Percentiles rank a stretch among this genome's conserved stretches.
These are phyloP conservation scores for Leishmania aethiopica DNA, from an alignment of 208 protist species.

Conservation along the genomic window DNA sequence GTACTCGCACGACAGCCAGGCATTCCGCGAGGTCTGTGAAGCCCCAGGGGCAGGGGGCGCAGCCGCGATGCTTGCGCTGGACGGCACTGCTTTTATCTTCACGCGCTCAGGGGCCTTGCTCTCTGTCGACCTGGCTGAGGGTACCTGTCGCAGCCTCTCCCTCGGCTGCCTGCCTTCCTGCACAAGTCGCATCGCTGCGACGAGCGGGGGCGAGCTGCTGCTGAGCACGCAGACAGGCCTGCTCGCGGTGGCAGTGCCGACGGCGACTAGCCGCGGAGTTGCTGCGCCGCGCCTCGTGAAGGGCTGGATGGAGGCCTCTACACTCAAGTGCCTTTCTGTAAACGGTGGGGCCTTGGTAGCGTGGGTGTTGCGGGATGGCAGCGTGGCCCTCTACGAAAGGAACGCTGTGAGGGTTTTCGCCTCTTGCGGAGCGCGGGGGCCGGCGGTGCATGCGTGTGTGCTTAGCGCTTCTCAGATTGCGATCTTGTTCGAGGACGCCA, in stretches of 20 bases:
- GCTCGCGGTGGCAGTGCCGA: background rate
- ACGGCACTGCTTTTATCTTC: slow-evolving; percentile 9
- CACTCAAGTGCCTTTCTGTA: slow-evolving; percentile 19
- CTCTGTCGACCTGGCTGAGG: slow-evolving; percentile 7
- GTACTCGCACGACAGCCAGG: slow-evolving; percentile 14
- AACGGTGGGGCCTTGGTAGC: slow-evolving; percentile 1
- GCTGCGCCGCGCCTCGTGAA: slow-evolving; percentile 7
- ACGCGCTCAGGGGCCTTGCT: slow-evolving; percentile 13
- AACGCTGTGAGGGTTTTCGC: slow-evolving; percentile 5
- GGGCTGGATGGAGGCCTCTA: slow-evolving; percentile 8
- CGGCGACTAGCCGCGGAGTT: background rate
- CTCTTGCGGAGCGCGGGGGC: background rate
- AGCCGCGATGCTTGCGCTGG: background rate
- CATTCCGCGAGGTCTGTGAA: slow-evolving; percentile 5
- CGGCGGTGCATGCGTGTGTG: slow-evolving; percentile 18
- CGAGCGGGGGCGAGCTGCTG: slow-evolving; percentile 8
- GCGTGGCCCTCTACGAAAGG: slow-evolving; percentile 12
- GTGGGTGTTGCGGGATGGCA: slow-evolving; percentile 27
- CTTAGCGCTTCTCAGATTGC: slow-evolving; percentile 11
- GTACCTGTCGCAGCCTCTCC: background rate
- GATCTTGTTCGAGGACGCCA: slow-evolving; percentile 18
- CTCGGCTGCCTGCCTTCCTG: background rate
- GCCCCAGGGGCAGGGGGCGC: background rate
- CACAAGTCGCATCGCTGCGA: background rate
- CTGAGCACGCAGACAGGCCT: slow-evolving; percentile 11